Evolutionary conservation across 352 stramenopile species (phyloP).

Genomic region (Phytophthora quininea): DNA sequence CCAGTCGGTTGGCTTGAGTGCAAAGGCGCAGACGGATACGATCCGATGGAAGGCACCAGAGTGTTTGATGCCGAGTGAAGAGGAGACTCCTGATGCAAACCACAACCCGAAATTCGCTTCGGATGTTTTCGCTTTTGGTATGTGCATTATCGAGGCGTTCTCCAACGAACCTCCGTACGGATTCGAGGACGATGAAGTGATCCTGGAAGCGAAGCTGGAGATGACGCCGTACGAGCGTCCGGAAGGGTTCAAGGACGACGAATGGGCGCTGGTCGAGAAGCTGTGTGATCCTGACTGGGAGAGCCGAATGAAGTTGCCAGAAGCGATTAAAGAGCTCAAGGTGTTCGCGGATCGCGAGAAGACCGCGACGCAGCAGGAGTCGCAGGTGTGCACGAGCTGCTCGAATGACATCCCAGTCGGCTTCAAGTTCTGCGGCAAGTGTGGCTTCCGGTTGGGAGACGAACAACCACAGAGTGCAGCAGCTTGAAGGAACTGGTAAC

Average conservation of each 20-base stretch:
- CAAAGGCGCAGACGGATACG: slow-evolving; percentile 40
- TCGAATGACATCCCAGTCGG: slow-evolving; percentile 15
- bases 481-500: slow-evolving; percentile 6
- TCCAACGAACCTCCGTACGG: slow-evolving; percentile 39
- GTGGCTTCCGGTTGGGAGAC: slow-evolving; percentile 11
- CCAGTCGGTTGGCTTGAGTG: slow-evolving; percentile 33
- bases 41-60: slow-evolving; percentile 51
- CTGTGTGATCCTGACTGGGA: slow-evolving; percentile 13
- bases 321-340: slow-evolving; percentile 4
- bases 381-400: slow-evolving; percentile 23
- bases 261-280: slow-evolving; percentile 19
- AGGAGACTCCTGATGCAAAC: neutral
- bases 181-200: slow-evolving; percentile 31
- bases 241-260: slow-evolving; percentile 12
- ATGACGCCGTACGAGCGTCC: slow-evolving; percentile 9
- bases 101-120: slow-evolving; percentile 37
- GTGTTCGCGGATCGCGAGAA: slow-evolving; percentile 24
- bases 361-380: slow-evolving; percentile 1
- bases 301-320: slow-evolving; percentile 4
- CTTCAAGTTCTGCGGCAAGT: slow-evolving; percentile 36
- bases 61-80: slow-evolving; percentile 33
- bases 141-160: slow-evolving; percentile 53
- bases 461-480: slow-evolving; percentile 15
- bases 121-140: slow-evolving; percentile 49
- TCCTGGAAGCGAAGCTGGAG: slow-evolving; percentile 25